Conservation (phyloP, 202 grass and related monocot genomes). For the Hordeum pubiflorum region DNA sequence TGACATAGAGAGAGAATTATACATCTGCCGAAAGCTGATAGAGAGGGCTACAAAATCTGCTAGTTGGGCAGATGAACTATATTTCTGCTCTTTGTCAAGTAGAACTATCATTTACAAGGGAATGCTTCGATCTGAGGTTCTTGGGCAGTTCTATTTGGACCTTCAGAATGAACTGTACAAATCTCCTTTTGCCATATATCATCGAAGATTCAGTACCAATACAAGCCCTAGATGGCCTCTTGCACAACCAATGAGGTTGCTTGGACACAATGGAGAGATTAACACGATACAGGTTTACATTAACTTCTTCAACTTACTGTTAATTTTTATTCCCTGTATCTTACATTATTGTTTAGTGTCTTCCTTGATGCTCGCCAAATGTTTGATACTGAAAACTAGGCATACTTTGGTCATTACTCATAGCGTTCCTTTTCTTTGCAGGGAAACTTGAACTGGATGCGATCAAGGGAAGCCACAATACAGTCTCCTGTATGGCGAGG, state of each 20-base stretch:
- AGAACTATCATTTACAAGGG: constrained; percentile 96
- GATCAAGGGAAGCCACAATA: constrained; percentile 84
- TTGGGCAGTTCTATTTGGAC: constrained; percentile 96
- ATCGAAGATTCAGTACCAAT: constrained; percentile 98
- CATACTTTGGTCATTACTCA: not conserved
- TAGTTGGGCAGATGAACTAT: constrained; percentile 80
- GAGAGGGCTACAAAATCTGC: constrained; percentile 60
- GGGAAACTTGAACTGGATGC: constrained; percentile 99
- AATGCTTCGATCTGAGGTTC: constrained; percentile 94
- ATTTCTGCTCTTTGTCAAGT: constrained; percentile 91
- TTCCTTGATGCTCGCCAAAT: not conserved
- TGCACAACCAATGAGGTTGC: constrained; percentile 97
- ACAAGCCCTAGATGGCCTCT: constrained; percentile 98
- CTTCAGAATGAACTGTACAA: constrained; percentile 74
- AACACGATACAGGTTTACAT: constrained; percentile 95
- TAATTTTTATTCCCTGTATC: not conserved
- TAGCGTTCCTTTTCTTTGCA: constrained; percentile 37
- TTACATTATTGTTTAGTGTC: constrained; percentile 1
- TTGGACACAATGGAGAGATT: constrained; percentile 99
- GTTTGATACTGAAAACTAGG: constrained; percentile 25
- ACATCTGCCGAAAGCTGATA: constrained; percentile 89
- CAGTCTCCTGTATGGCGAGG: constrained; percentile 94
- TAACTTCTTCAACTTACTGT: constrained; percentile 16
- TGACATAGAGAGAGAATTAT: constrained; percentile 97
- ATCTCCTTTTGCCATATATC: constrained; percentile 96